Evolutionary conservation across 208 protist genomes (phyloP), one percentile per base, ranked within the genome.

Genomic region (Spongospora subterranea): DNA sequence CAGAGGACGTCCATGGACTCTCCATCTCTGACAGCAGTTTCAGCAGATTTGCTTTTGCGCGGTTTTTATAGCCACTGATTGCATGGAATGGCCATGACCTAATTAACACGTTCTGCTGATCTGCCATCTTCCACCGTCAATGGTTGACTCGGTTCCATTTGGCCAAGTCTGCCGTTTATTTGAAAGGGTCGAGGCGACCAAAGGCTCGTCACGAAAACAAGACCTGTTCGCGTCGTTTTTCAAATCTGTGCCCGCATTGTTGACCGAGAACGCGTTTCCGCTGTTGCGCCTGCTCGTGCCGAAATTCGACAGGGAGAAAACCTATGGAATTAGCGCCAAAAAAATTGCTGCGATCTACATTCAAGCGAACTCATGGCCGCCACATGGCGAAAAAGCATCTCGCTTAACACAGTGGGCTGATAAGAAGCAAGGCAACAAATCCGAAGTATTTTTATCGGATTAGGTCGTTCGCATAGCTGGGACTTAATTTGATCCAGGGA

Each of bases 291-390:
- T 82, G 6, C 35, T 82, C 17, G 71, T 82, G 35, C 71, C 71
- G 6, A 82, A 82, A 43, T 82, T 82, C n/a, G 71, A 82, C n/a
- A 6, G 40, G 6, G 71, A 82, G 35, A 35, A 43, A 13, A 82
- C 71, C 17, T 82, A 82, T 82, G 71, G 71, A 35, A 82, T 82
- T n/a, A 82, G 40, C 71, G 40, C 35, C 17, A 82, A 82, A n/a
- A 82, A 82, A 43, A 82, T 82, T n/a, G 71, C 71, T 20, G 71
- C n/a, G 71, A 6, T 82, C 35, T 82, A 82, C 71, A 82, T 82
- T n/a, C 11, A 82, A 20, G 40, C 71, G 35, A 82, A 82, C 35
- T 6, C 40, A 6, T 82, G 71, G 71, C 71, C 71, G 6, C 17
- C 17, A n/a, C 71, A 82, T 40, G 71, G 71, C 71, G 11, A 82